Evolutionary conservation across 2,329 filamentous ascomycete species (phyloP).

Genomic region (Diplodia mutila): DNA sequence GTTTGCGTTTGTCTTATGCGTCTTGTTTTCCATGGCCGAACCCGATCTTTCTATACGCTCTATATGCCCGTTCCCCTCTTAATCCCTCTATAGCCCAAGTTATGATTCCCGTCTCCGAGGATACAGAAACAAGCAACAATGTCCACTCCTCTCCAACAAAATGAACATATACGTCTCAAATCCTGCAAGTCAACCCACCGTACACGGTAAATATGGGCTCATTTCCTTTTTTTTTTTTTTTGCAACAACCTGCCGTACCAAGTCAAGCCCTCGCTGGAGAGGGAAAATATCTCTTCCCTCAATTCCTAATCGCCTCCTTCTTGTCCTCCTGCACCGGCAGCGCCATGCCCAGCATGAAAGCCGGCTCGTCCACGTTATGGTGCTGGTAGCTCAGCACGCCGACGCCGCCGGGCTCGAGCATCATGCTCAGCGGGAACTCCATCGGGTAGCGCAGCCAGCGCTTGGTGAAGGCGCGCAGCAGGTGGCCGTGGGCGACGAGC

Average conservation of each 20-base stretch:
- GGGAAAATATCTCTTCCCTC: too few species aligned
- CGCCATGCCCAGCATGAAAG: constrained; percentile 52
- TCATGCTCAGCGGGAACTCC: constrained; percentile 69
- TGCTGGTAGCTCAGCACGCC: constrained; percentile 85
- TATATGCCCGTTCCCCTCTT: constrained; percentile 47
- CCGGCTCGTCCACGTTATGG: constrained; percentile 75
- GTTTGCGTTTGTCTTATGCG: not conserved
- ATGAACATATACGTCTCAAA: not conserved
- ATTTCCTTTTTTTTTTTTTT: too few species aligned
- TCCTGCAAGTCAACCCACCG: too few species aligned
- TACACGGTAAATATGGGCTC: too few species aligned
- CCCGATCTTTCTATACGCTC: not conserved
- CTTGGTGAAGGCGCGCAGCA: constrained; percentile 82
- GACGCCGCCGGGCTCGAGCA: constrained; percentile 83
- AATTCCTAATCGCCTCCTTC: not conserved
- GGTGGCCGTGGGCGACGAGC: constrained; percentile 85
- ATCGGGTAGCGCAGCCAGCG: constrained; percentile 75
- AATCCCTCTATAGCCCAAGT: not conserved
- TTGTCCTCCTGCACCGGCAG: not conserved
- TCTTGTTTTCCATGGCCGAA: not conserved
- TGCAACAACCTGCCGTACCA: too few species aligned
- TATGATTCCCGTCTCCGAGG: not conserved
- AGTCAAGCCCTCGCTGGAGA: too few species aligned
- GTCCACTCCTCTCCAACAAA: not conserved
- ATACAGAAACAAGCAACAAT: not conserved